These are phyloP conservation scores for Quillaja saponaria DNA, from an alignment of 306 rosid genomes.

Conservation along the genomic window DNA sequence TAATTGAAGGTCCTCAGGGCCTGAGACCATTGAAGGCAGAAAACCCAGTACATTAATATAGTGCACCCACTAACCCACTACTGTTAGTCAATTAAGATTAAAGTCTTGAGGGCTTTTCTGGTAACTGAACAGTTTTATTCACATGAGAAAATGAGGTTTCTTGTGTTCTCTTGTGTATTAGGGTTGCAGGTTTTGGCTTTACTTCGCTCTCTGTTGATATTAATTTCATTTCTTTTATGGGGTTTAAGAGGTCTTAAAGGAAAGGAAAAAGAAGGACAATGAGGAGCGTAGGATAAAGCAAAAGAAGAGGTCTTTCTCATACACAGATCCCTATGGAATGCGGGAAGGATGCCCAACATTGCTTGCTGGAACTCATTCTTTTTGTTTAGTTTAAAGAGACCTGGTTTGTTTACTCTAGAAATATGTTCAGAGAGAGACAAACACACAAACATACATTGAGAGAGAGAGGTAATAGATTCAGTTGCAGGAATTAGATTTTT, in stretches of 20 bases:
- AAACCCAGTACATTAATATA: conserved; percentile 41
- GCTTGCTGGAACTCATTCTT: conserved; percentile 70
- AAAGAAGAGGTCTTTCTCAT: conserved; percentile 74
- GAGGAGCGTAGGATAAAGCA: conserved; percentile 45
- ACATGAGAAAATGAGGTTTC: conserved; percentile 34
- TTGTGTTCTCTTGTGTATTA: conserved; percentile 1
- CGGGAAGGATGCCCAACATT: conserved; percentile 53
- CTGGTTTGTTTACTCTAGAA: conserved; percentile 52
- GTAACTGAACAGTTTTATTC: conserved; percentile 20
- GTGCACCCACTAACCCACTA: conserved; percentile 31
- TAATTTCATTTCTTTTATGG: conserved; percentile 12
- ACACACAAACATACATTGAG: conserved; percentile 28
- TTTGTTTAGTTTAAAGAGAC: conserved; percentile 71
- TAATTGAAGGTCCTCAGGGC: conserved; percentile 33
- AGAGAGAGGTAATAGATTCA: conserved; percentile 30
- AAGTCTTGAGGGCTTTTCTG: conserved; percentile 24
- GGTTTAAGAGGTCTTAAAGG: conserved; percentile 23
- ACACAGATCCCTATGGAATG: conserved; percentile 84
- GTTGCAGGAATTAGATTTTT: conserved; percentile 48
- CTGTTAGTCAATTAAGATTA: conserved; percentile 28
- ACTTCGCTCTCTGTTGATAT: conserved; percentile 3
- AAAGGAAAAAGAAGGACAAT: conserved; percentile 38
- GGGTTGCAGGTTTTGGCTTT: conserved; percentile 9
- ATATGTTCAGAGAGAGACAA: conserved; percentile 22
- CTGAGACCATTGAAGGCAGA: conserved; percentile 25